These are phyloP conservation scores for Diaporthe sp. DNA, from an alignment of 2,329 filamentous ascomycete genomes.

Conservation along the genomic window DNA sequence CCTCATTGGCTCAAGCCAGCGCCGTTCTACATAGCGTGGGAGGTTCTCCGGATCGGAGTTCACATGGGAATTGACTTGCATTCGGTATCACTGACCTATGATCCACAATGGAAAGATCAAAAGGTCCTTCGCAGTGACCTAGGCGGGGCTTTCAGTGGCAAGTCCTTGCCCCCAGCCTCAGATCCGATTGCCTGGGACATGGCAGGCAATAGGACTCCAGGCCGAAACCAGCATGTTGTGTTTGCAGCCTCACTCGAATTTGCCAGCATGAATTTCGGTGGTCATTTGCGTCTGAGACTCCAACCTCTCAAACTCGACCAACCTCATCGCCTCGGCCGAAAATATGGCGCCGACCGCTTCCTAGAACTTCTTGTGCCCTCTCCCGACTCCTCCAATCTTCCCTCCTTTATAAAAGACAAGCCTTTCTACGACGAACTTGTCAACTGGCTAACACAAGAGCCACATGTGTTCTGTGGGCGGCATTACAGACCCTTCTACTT, in stretches of 20 bases:
- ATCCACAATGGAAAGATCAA: conserved; percentile 60
- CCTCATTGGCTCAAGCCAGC: conserved; percentile 57
- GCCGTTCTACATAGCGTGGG: conserved; percentile 66
- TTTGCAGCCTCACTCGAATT: conserved; percentile 59
- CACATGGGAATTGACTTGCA: conserved; percentile 59
- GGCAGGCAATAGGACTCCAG: not conserved
- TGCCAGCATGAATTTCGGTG: conserved; percentile 51
- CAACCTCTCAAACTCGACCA: conserved; percentile 63
- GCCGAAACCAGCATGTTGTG: conserved; percentile 49
- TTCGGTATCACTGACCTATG: conserved; percentile 53
- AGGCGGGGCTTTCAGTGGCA: conserved; percentile 58
- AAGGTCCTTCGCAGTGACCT: conserved; percentile 58
- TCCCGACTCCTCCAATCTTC: conserved; percentile 49
- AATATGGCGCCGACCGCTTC: conserved; percentile 71
- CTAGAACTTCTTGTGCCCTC: conserved; percentile 68
- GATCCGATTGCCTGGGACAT: not conserved
- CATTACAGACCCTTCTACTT: conserved; percentile 63
- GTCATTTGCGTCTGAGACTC: conserved; percentile 62
- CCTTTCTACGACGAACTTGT: conserved; percentile 52
- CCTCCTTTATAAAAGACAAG: conserved; percentile 49
- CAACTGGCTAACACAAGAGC: conserved; percentile 55
- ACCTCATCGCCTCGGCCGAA: conserved; percentile 65
- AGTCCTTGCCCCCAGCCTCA: conserved; percentile 58
- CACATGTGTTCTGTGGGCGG: conserved; percentile 61
- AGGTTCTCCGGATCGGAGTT: conserved; percentile 62